Evolutionary conservation across 441 rosid species (phyloP), one percentile per base, ranked within the genome.

Genomic region (Isatis lusitanica): DNA sequence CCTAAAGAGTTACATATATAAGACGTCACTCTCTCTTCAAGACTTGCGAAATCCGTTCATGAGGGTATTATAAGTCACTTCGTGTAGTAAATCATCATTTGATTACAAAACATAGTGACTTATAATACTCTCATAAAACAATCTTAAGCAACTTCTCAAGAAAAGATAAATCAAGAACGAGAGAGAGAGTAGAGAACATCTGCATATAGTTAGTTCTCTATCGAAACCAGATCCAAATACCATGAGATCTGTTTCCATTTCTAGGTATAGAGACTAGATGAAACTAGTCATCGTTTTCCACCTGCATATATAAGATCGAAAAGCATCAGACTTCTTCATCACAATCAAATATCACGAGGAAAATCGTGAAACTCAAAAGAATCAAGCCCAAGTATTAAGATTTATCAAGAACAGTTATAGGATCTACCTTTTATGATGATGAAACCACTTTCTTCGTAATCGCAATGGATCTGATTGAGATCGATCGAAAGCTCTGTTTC

Each of bases 91-190:
- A 63, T 0, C 18, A n/a, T n/a, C n/a, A n/a, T n/a, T n/a, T n/a
- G n/a, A n/a, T n/a, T n/a, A n/a, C n/a, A n/a, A n/a, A n/a, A n/a
- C n/a, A n/a, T n/a, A n/a, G n/a, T n/a, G n/a, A 71, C 74, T 60
- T 70, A 70, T 70, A 70, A 70, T 70, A 70, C 74, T 60, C 74
- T 61, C 40, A 70, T 70, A 70, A 64, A 70, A 51, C 67, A 70
- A 48, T 60, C 55, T 35, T 66, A 9, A 24, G 33, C 57, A 51
- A 36, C 39, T 36, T 8, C 11, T 6, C 57, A 69, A 31, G 24
- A 42, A 42, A 56, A 9, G 5, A 68, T 11, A 0, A 17, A 3
- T 7, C 18, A 12, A 42, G 7, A 35, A 35, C 6, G 38, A 35
- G 38, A 26, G 28, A 15, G 61, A 56, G 9, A n/a, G n/a, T n/a